phyloP scores from a whole-genome alignment of 805 yeast species.

The Candida orba region DNA sequence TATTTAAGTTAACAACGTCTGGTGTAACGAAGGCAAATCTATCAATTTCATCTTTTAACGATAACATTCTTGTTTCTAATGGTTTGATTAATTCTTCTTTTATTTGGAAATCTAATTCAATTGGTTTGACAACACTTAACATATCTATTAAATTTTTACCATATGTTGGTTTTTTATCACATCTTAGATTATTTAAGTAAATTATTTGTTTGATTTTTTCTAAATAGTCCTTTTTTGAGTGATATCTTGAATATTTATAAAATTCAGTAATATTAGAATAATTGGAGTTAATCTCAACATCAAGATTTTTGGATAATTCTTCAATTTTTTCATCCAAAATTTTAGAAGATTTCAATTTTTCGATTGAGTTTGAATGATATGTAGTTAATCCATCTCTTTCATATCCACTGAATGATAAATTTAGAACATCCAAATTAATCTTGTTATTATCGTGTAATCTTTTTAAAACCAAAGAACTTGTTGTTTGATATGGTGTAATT shows the following conservation, averaged over 20 bases:
- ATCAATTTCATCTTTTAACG: conserved; percentile 48
- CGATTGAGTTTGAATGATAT: conserved; percentile 38
- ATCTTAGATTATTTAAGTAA: conserved; percentile 60
- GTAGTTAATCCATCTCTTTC: conserved; percentile 30
- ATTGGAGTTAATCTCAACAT: conserved; percentile 21
- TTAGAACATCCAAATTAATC: conserved; percentile 51
- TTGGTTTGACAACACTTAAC: conserved; percentile 30
- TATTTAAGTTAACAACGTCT: conserved; percentile 67
- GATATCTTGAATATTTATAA: conserved; percentile 48
- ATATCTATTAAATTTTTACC: conserved; percentile 50
- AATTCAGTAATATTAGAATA: conserved; percentile 42
- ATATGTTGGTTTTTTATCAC: conserved; percentile 57
- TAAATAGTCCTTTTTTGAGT: conserved; percentile 44
- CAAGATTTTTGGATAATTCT: conserved; percentile 32
- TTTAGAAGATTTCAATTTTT: conserved; percentile 39
- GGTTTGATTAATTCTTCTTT: conserved; percentile 33
- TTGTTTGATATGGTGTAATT: conserved; percentile 36
- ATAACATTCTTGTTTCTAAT: conserved; percentile 30
- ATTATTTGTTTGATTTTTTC: conserved; percentile 47
- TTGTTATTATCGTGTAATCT: conserved; percentile 23
- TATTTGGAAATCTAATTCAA: conserved; percentile 11
- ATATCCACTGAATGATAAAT: conserved; percentile 50
- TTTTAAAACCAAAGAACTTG: conserved; percentile 34
- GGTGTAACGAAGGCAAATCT: conserved; percentile 88
- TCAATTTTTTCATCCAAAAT: conserved; percentile 38